These are phyloP conservation scores for Skeletonema menzelii DNA, from an alignment of 108 stramenopile species.

Conservation along the genomic window DNA sequence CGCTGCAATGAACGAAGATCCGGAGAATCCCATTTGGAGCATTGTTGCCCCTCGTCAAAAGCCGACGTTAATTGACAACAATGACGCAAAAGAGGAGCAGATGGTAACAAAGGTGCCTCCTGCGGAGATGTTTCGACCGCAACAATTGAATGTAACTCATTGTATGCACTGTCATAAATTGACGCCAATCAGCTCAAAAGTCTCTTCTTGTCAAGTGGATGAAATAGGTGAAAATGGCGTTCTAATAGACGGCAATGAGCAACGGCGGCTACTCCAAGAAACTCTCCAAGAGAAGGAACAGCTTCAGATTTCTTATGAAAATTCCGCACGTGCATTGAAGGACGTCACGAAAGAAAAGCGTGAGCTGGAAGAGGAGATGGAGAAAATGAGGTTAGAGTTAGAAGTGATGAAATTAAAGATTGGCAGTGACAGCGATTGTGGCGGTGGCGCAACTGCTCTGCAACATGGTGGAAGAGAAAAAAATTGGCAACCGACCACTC, in stretches of 20 bases:
- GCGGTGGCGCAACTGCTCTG: background rate
- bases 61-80: background rate
- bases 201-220: too few species aligned
- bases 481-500: background rate
- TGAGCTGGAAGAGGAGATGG: background rate
- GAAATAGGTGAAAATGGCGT: too few species aligned
- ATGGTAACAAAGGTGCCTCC: background rate
- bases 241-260: too few species aligned
- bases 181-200: constrained; percentile 5
- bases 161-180: constrained; percentile 30
- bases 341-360: background rate
- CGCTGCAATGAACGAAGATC: background rate
- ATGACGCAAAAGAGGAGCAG: background rate
- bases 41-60: constrained; percentile 23
- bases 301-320: background rate
- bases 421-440: background rate
- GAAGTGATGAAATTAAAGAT: background rate
- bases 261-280: background rate
- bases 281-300: background rate
- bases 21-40: constrained; percentile 23
- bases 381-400: background rate
- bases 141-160: background rate
- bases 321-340: background rate
- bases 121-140: background rate
- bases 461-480: background rate